Base-by-base conservation (phyloP, 2,329 filamentous ascomycete species). In the Fusarium verrucosum region DNA sequence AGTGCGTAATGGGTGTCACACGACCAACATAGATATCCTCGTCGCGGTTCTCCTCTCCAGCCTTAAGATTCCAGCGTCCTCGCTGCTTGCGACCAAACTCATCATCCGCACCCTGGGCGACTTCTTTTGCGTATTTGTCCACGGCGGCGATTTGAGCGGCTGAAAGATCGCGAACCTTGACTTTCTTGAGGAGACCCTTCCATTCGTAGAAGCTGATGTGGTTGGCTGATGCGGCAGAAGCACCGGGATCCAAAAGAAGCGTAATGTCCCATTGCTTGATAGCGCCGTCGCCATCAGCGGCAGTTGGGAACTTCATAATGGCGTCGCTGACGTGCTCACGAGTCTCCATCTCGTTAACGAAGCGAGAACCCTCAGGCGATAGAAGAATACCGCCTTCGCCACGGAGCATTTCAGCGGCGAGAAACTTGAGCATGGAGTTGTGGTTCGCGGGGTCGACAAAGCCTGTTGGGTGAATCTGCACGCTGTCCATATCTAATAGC, bases 381-480 rank as follows among this genome's bases (percentile, higher is more conserved):
- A 89, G 73, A 25, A 89, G 65, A 5, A 89, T 81, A 0, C 86
- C 87, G 0, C 87, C 87, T 67, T 89, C 87, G 0, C 87, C 87
- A 5, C 87, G 78, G 23, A 90, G 76, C 56, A 87, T 79, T 73
- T 90, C 87, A 0, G 87, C 87, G 0, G 87, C 87, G 5, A 89
- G 81, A 66, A 89, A 86, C 73, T 89, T 89, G 43, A 86, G 80
- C 30, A 75, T 74, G 1, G 80, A 78, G 1, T 64, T 65, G 0
- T 78, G 74, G 28, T 80, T 78, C 2, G 78, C 76, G 0, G 82
- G 82, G 62, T 89, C 86, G 7, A 89, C 77, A 68, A 90, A 89
- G 1, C 86, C 85, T 0, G 87, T 89, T 4, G 87, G 87, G 63
- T 90, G 87, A 6, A 89, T 80, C 72, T 90, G 87, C 3, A 90